Evolutionary conservation across 2,329 filamentous ascomycete species (phyloP), one percentile per base, ranked within the genome.

Genomic region (Cladosporium oxysporum): DNA sequence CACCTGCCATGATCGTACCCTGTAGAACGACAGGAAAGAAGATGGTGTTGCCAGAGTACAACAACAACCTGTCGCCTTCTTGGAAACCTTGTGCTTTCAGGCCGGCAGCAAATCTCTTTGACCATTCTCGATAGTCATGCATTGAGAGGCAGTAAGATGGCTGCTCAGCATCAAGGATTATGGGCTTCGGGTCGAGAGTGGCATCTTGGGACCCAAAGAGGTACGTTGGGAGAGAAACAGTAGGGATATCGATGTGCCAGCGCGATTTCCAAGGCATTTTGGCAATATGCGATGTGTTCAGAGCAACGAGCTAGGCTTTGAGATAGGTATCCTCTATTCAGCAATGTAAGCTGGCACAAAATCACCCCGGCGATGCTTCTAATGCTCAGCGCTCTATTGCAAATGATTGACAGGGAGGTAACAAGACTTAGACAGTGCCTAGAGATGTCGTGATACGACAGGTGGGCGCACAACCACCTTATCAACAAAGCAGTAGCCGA

Each of bases 1-100:
- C 90, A 4, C 90, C 90, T 0, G 91, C 90, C 87, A 92, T 92
- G 60, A 92, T 82, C 23, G 90, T 83, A 18, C 91, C 91, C 76
- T 92, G 82, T 63, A 93, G 86, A 1, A 91, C 81, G 0, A 86
- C 81, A 0, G 91, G 89, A 74, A 89, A 91, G 79, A 90, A 91
- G 16, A 94, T 77, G 70, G 85, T 88, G 77, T 93, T 94, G 26
- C 87, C 85, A 0, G 89, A 89, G 77, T 90, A 93, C 23, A 94
- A 79, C 57, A 94, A 79, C 5, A 94, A 86, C 2, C 90, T 86
- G 70, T 93, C 91, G 12, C 90, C 89, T 0, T 81, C 80, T 68
- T 87, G 79, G 21, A 94, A 79, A 0, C 91, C 91, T 64, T 84
- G 83, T 55, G 82, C 82, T 33, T 92, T 79, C 12, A 77, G 66